Percentiles rank a stretch among this genome's conserved stretches.
Conservation (phyloP, 73 alveolate genomes). For the Tetrahymena elliotti region DNA sequence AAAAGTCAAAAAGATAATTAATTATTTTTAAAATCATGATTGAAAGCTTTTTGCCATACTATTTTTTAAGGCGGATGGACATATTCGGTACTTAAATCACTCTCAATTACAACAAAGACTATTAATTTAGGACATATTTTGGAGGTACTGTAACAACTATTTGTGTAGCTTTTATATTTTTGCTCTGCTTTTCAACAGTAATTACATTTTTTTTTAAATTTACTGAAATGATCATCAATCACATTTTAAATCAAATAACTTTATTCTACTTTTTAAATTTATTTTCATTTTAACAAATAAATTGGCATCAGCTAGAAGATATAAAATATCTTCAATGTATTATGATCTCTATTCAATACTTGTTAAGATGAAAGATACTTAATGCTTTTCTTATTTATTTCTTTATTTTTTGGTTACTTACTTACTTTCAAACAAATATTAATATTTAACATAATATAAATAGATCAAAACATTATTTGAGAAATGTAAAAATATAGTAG, state of each 20-base stretch:
- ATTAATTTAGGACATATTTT: background rate
- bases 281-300: no score
- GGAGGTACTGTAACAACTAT: background rate
- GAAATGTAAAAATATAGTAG: background rate
- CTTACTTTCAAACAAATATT: no score
- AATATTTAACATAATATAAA: no score
- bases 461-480: background rate
- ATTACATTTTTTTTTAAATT: no score
- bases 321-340: no score
- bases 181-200: background rate
- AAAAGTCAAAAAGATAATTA: background rate
- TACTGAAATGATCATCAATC: no score
- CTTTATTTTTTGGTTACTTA: background rate
- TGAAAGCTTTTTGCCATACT: background rate
- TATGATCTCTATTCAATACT: no score
- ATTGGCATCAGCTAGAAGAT: no score
- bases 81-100: background rate
- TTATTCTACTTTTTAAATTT: no score
- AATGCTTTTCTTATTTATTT: no score
- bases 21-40: background rate
- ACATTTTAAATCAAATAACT: no score
- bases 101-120: background rate
- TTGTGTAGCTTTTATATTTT: background rate
- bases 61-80: background rate
- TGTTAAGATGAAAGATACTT: no score